Conservation (phyloP, 2,329 filamentous ascomycete genomes). For the Aureobasidium leucospermi region DNA sequence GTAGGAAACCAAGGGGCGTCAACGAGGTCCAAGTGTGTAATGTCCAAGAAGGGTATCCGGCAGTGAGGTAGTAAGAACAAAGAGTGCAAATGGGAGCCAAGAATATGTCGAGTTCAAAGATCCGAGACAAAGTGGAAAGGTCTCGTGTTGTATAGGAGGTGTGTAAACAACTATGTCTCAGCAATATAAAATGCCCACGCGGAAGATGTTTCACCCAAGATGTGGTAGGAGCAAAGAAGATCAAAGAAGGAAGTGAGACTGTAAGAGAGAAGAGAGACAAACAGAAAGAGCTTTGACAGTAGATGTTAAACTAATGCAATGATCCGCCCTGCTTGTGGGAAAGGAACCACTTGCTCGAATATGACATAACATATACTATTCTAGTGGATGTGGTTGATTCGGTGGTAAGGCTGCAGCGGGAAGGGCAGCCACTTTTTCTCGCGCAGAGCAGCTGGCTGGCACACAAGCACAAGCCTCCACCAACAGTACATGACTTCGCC, state of each 20-base stretch:
- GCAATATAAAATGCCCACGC: background rate
- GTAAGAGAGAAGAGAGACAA: background rate
- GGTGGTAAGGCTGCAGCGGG: no score
- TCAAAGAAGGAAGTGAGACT: background rate
- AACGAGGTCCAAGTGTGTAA: background rate
- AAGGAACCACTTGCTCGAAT: background rate
- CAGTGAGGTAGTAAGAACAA: no score
- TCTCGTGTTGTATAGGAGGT: background rate
- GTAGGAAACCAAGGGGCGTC: background rate
- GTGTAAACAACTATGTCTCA: background rate
- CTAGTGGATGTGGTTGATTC: background rate
- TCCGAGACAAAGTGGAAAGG: background rate
- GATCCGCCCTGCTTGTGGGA: background rate
- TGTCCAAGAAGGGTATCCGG: no score
- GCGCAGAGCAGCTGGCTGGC: no score
- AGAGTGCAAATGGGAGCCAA: background rate
- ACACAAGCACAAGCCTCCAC: background rate
- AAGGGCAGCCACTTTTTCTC: background rate
- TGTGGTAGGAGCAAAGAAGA: background rate
- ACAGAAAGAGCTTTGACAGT: background rate
- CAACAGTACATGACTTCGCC: background rate
- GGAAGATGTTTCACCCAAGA: constrained; percentile 1
- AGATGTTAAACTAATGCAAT: background rate
- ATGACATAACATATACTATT: background rate
- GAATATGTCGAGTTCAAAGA: background rate